A percentile compares a stretch with the other conserved stretches of the same genome.
phyloP scores from a whole-genome alignment of 2,329 filamentous ascomycete genomes.

The Hypoxylon sp. region DNA sequence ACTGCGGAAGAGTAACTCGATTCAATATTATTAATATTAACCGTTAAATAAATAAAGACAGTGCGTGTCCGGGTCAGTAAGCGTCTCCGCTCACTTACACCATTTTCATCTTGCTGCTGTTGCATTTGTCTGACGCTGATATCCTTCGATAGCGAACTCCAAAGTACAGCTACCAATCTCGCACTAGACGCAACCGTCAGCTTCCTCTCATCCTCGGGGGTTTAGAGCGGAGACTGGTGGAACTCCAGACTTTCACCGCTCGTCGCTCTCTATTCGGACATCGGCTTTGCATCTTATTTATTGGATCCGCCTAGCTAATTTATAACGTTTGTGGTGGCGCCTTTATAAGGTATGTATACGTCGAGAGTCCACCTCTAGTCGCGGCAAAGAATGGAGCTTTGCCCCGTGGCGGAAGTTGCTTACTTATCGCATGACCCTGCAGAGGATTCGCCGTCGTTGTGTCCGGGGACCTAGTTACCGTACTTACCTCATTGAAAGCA shows the following conservation, averaged over 20 bases:
- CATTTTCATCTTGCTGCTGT: constrained; percentile 28
- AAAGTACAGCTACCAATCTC: constrained; percentile 33
- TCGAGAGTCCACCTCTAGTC: constrained; percentile 20
- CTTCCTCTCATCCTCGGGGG: constrained; percentile 23
- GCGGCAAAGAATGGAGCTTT: constrained; percentile 36
- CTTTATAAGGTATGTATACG: constrained; percentile 31
- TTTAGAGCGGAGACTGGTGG: constrained; percentile 32
- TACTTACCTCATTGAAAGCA: constrained; percentile 31
- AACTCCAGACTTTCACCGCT: constrained; percentile 39
- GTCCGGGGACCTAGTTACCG: constrained; percentile 21
- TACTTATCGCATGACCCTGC: constrained; percentile 39
- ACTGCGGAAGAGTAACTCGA: constrained; percentile 9
- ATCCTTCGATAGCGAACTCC: constrained; percentile 22
- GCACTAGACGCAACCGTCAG: constrained; percentile 31
- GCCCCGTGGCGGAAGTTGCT: constrained; percentile 30
- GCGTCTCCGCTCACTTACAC: constrained; percentile 31
- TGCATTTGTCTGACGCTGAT: constrained; percentile 39
- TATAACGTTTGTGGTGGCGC: constrained; percentile 31
- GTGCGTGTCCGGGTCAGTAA: constrained; percentile 33
- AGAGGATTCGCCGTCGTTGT: constrained; percentile 25
- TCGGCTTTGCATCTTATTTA: constrained; percentile 35
- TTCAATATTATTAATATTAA: constrained; percentile 20
- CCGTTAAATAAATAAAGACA: constrained; percentile 36
- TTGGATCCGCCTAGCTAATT: constrained; percentile 36
- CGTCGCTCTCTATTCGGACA: constrained; percentile 29